A percentile compares a stretch with the other conserved stretches of the same genome.
These are phyloP conservation scores for Fusarium protoensiforme DNA, from an alignment of 2,329 filamentous ascomycete species.

Conservation along the genomic window DNA sequence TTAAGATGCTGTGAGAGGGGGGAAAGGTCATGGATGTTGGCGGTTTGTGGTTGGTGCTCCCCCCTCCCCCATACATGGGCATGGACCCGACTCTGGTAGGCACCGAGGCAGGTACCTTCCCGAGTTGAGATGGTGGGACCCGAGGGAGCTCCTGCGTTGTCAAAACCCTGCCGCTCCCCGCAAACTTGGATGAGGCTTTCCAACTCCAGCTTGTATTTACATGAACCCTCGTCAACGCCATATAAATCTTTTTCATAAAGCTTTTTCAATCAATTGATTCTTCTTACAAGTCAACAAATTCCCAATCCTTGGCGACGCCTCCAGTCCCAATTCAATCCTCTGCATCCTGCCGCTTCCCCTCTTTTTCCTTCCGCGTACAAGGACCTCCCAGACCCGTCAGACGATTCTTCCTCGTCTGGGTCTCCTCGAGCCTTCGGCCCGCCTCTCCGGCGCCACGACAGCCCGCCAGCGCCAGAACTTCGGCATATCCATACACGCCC, in stretches of 20 bases:
- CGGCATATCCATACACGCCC: constrained; percentile 16
- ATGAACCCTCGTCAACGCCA: neutral
- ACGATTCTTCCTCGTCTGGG: constrained; percentile 37
- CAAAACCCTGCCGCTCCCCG: constrained; percentile 20
- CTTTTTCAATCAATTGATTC: constrained; percentile 1
- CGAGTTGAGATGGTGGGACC: constrained; percentile 30
- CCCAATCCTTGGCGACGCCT: neutral
- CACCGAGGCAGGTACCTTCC: constrained; percentile 24
- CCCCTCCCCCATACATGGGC: neutral
- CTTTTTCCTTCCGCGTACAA: constrained; percentile 21
- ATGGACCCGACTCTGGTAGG: constrained; percentile 1
- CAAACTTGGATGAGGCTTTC: neutral
- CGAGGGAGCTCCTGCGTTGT: constrained; percentile 13
- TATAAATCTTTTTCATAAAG: no score
- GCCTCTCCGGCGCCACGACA: constrained; percentile 48
- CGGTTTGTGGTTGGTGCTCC: constrained; percentile 14
- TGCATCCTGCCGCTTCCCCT: constrained; percentile 18
- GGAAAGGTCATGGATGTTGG: neutral
- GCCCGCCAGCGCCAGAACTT: constrained; percentile 44
- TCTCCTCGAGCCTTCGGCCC: constrained; percentile 47
- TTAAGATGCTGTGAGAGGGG: constrained; percentile 25
- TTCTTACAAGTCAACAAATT: neutral
- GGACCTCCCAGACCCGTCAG: constrained; percentile 33
- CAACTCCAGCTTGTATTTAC: neutral
- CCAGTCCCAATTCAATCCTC: neutral